phyloP scores from a whole-genome alignment of 805 yeast genomes.

The Zygosaccharomyces rouxii region DNA sequence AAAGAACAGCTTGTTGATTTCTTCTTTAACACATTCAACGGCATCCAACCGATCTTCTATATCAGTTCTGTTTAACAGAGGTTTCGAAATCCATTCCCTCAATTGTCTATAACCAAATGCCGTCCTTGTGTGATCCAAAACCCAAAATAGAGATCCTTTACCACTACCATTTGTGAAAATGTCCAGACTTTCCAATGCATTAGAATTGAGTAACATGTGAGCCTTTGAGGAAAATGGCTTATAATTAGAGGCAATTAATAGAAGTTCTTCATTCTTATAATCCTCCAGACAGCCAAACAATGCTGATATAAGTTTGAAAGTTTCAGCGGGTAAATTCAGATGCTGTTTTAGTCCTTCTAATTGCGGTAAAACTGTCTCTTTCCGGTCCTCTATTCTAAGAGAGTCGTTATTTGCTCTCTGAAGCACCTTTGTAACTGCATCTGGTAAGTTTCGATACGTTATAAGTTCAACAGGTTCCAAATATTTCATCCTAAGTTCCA shows the following conservation, averaged over 20 bases:
- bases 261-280: constrained; percentile 55
- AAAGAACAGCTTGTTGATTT: constrained; percentile 38
- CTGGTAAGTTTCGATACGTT: constrained; percentile 11
- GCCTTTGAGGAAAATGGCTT: constrained; percentile 40
- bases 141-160: constrained; percentile 73
- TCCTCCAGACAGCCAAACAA: constrained; percentile 54
- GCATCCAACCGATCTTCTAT: constrained; percentile 66
- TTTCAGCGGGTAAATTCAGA: constrained; percentile 25
- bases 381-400: neutral
- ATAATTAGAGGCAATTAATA: constrained; percentile 49
- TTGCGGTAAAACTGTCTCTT: neutral
- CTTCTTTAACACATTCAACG: constrained; percentile 42
- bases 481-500: constrained; percentile 71
- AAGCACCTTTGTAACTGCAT: constrained; percentile 37
- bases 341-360: constrained; percentile 27
- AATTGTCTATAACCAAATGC: constrained; percentile 67
- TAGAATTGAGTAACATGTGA: constrained; percentile 56
- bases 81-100: constrained; percentile 69
- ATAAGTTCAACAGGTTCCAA: constrained; percentile 75
- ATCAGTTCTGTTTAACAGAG: constrained; percentile 50
- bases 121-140: constrained; percentile 76
- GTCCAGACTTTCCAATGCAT: constrained; percentile 68
- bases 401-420: constrained; percentile 32
- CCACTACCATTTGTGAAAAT: constrained; percentile 58
- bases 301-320: constrained; percentile 36